These are phyloP conservation scores for Schoenoplectus tabernaemontani DNA, from an alignment of 202 grass and related monocot genomes.

Conservation along the genomic window DNA sequence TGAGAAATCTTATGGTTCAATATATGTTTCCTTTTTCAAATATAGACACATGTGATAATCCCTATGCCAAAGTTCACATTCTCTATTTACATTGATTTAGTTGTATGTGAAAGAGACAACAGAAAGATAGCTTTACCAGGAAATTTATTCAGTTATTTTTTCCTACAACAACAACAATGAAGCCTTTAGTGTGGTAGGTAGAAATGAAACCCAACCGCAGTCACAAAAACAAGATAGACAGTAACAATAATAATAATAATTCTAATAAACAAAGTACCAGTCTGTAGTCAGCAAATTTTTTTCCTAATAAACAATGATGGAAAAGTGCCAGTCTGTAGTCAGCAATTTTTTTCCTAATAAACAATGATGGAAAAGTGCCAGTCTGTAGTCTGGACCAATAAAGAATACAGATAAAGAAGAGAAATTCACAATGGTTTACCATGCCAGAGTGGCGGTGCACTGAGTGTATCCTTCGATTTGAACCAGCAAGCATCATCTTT, in stretches of 20 bases:
- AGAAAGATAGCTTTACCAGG: not conserved
- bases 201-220: too few species aligned
- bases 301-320: too few species aligned
- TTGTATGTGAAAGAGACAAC: not conserved
- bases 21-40: not conserved
- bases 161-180: not conserved
- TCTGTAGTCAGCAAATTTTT: too few species aligned
- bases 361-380: too few species aligned
- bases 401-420: not conserved
- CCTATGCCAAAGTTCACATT: not conserved
- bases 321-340: too few species aligned
- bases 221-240: too few species aligned
- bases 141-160: not conserved
- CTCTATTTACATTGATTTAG: not conserved
- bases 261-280: too few species aligned
- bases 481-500: constrained; percentile 74
- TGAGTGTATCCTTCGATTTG: constrained; percentile 72
- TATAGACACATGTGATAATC: not conserved
- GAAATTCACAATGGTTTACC: constrained; percentile 30
- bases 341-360: too few species aligned
- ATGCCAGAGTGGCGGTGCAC: constrained; percentile 61
- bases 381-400: not conserved
- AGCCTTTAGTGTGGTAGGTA: too few species aligned
- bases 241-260: too few species aligned
- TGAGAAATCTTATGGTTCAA: not conserved